These are phyloP conservation scores for Solanum tacnaense DNA, from an alignment of 257 asterid species.

Conservation along the genomic window DNA sequence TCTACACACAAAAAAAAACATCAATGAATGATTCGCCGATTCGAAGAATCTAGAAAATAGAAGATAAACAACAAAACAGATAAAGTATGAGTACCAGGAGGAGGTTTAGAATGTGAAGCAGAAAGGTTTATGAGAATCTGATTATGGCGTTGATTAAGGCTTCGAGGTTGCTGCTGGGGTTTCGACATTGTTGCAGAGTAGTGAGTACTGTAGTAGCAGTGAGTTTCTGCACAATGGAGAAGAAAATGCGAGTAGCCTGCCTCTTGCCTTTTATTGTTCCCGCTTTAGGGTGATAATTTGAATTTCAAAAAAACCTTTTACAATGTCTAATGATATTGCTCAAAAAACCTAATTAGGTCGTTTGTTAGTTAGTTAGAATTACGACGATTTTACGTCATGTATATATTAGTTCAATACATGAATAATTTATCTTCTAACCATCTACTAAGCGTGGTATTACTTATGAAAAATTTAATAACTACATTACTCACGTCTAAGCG, in stretches of 20 bases:
- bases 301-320: background rate
- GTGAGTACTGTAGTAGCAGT: background rate
- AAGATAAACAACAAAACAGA: background rate
- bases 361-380: background rate
- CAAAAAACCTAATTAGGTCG: background rate
- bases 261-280: background rate
- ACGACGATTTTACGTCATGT: fast-evolving
- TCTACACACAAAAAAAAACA: background rate
- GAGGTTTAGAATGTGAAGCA: constrained; percentile 41
- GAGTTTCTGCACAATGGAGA: background rate
- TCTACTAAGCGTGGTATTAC: background rate
- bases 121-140: constrained; percentile 46
- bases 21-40: background rate
- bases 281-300: background rate
- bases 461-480: too few species aligned
- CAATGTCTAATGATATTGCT: background rate
- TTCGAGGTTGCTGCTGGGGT: constrained; percentile 34
- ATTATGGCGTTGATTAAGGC: constrained; percentile 74
- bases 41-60: background rate
- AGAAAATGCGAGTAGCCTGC: background rate
- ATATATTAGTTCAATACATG: too few species aligned
- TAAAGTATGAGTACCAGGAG: constrained; percentile 11
- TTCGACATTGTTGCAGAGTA: constrained; percentile 26
- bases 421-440: background rate
- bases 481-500: background rate